Base-by-base conservation (phyloP, 305 asterid species). In the Fraxinus xanthoxyloides region DNA sequence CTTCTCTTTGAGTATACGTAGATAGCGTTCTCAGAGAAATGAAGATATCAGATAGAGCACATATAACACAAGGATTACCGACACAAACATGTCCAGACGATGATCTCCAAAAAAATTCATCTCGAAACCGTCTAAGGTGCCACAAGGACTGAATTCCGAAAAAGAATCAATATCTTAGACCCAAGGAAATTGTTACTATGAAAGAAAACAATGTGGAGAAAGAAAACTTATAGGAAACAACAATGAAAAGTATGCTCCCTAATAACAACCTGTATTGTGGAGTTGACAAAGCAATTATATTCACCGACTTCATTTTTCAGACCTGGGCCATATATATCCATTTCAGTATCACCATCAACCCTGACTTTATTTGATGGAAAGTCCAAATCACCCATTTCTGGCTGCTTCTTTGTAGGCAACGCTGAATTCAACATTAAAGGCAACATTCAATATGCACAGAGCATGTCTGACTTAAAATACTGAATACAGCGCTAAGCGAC, bases 1-100 rank as follows among this genome's bases (percentile, higher is more conserved):
- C 92, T 85, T 93, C 93, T 87, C 92, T 91, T 81, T 80, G 81
- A 79, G 82, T 85, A 81, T 93, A 94, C 36, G 79, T 84, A 65
- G 92, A 89, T 81, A 91, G 87, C 79, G 78, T 80, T 85, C 90
- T 92, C 89, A 96, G 86, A 85, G 98, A 97, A 80, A 86, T 83
- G 85, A 96, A 94, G 87, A 96, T 94, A 63, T 89, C 97, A 82
- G 87, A 90, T 38, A 96, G 86, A 79, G 99, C 97, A 90, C 99
- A 96, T 81, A 85, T 75, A 84, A 96, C 99, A 89, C 99, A 96
- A 80, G 99, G 99, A 86, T 91, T 92, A 31, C 99, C 98, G 86
- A 91, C 95, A 84, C 94, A 98, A 83, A 86, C 85, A 89, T 96
- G 99, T 82, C 89, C 91, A 17, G 91, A 82, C 19, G 89, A 88